Conservation (phyloP, 2,329 filamentous ascomycete species). For the Fusarium mundagurra region DNA sequence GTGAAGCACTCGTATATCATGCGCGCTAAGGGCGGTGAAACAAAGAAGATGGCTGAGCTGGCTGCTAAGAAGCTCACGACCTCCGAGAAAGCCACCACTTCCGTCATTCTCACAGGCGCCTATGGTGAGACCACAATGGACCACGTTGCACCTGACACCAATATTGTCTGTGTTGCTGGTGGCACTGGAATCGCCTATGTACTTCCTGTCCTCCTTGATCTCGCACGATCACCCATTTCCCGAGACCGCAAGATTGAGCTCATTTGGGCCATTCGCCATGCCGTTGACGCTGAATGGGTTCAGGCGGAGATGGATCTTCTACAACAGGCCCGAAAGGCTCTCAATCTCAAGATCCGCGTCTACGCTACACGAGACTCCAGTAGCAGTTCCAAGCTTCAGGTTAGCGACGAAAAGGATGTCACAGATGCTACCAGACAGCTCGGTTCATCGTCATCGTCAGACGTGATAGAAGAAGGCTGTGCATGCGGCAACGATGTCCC, state of each 20-base stretch:
- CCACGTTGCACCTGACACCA: slow-evolving; percentile 52
- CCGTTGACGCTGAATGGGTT: slow-evolving; percentile 67
- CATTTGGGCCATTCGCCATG: slow-evolving; percentile 71
- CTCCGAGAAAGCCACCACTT: slow-evolving; percentile 52
- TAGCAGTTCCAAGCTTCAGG: slow-evolving; percentile 24
- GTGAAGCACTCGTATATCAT: slow-evolving; percentile 67
- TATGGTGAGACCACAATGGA: slow-evolving; percentile 66
- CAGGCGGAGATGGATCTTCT: slow-evolving; percentile 63
- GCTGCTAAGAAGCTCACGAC: slow-evolving; percentile 50
- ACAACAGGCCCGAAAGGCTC: slow-evolving; percentile 47
- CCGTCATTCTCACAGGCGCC: slow-evolving; percentile 69
- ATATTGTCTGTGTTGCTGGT: slow-evolving; percentile 53
- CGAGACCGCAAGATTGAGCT: slow-evolving; percentile 63
- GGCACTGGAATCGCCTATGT: slow-evolving; percentile 55
- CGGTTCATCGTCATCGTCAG: slow-evolving; percentile 41
- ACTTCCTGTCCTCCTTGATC: slow-evolving; percentile 49
- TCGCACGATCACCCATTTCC: slow-evolving; percentile 55
- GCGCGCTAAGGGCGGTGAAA: slow-evolving; percentile 68
- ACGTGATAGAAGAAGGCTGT: slow-evolving; percentile 35
- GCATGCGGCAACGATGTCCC: slow-evolving; percentile 44
- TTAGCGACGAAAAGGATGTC: slow-evolving; percentile 38
- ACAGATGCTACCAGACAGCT: slow-evolving; percentile 21
- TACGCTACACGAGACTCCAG: slow-evolving; percentile 66
- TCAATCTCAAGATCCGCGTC: slow-evolving; percentile 62
- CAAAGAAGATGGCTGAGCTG: slow-evolving; percentile 61